Percentiles rank a stretch among this genome's conserved stretches.
Evolutionary conservation across 768 basidiomycete genomes (phyloP).

Genomic region (Tylopilus felleus): DNA sequence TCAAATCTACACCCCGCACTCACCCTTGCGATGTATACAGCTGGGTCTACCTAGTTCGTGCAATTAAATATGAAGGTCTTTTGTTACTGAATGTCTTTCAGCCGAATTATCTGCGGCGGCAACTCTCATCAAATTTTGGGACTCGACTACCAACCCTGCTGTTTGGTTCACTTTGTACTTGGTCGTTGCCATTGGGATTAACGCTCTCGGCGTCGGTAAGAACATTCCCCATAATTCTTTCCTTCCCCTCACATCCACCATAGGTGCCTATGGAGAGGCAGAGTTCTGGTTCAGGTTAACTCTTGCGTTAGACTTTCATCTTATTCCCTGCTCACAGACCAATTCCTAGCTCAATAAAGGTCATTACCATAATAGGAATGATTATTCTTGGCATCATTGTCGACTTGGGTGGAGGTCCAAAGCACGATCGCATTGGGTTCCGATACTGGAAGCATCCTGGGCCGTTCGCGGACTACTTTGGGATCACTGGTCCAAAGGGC

Average conservation of each 20-base stretch:
- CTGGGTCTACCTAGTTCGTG: not conserved
- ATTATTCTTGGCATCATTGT: no score
- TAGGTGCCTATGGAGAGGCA: constrained; percentile 6
- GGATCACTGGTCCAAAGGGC: not conserved
- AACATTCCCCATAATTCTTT: not conserved
- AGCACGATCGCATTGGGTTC: constrained; percentile 15
- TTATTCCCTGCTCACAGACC: not conserved
- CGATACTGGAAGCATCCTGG: constrained; percentile 40
- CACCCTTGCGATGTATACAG: not conserved
- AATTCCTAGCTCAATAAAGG: not conserved
- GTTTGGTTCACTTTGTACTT: not conserved
- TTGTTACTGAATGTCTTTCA: not conserved
- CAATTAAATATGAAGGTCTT: not conserved
- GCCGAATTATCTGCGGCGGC: constrained; percentile 1
- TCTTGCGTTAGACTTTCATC: no score
- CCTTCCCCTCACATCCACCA: not conserved
- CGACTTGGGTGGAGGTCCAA: constrained; percentile 7
- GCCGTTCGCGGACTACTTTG: not conserved
- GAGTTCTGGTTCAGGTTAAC: constrained; percentile 7
- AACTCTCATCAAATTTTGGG: not conserved
- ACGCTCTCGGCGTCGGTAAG: not conserved
- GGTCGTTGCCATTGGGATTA: constrained; percentile 1
- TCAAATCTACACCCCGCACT: not conserved
- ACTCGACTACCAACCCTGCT: not conserved
- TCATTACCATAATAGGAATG: not conserved